Evolutionary conservation across 495 filamentous ascomycete species (phyloP), one percentile per base, ranked within the genome.

Genomic region (Xylaria flabelliformis): DNA sequence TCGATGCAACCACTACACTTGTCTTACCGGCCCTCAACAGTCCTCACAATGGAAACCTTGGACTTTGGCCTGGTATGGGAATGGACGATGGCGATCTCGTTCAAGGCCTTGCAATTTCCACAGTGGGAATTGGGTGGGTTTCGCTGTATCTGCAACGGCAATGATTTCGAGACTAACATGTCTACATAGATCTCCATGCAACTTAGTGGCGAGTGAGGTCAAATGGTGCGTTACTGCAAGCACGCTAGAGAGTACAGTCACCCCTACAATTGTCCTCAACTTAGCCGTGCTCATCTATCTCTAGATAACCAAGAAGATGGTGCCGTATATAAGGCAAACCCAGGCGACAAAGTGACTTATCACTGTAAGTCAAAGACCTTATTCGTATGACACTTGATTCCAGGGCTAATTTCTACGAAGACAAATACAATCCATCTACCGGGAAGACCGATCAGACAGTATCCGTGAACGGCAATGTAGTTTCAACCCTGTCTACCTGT

Each of bases 401-500:
- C 17, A 51, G n/a, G 58, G 29, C 62, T 64, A 36, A 74, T 15
- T 2, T 51, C 15, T 55, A 15, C 10, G 32, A 34, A 82, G 79
- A 82, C 74, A 80, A 80, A 67, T 78, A 77, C 73, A 82, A 82
- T 71, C 76, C 80, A 64, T 69, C 67, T 64, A 83, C 78, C 19
- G 59, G 74, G 64, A 76, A 82, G 42, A 79, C 77, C 53, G 80
- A 82, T 75, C 81, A 83, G 73, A 80, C 79, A 0, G 80, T 83
- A n/a, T 77, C 75, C 6, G 71, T 82, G 53, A 81, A 82, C 67
- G 78, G 80, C 32, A 66, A 76, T 19, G 74, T 76, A 4, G 78
- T 81, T 21, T 83, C 81, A 3, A 80, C 69, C 26, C 73, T 82
- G 13, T 83, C 82, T 32, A 83, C 82, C 29, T 79, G 81, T 70